phyloP scores from a whole-genome alignment of 805 yeast species.

The Henningerozyma blattae region DNA sequence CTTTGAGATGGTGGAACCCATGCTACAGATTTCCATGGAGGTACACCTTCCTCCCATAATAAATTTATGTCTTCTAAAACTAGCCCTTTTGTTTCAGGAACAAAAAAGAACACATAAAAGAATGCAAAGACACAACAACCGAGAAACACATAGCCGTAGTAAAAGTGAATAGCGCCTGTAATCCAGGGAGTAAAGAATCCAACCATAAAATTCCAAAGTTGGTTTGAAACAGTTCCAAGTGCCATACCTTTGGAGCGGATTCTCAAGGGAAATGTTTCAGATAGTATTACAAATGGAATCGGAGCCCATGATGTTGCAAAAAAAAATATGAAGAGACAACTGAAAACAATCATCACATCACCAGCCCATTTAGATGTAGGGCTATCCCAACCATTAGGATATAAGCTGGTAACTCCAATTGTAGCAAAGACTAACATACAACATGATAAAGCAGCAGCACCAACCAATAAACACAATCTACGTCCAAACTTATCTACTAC shows the following conservation, averaged over 20 bases:
- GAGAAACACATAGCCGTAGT: constrained; percentile 56
- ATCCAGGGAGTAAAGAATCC: constrained; percentile 68
- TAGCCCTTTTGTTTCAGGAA: constrained; percentile 71
- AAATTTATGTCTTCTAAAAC: constrained; percentile 61
- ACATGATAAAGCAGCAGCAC: neutral
- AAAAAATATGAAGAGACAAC: constrained; percentile 39
- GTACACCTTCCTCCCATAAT: constrained; percentile 10
- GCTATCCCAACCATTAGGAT: constrained; percentile 26
- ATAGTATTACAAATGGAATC: constrained; percentile 50
- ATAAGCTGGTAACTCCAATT: constrained; percentile 42
- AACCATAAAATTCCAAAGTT: constrained; percentile 60
- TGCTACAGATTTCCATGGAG: constrained; percentile 1
- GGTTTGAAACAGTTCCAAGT: constrained; percentile 53
- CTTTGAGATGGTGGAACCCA: constrained; percentile 22
- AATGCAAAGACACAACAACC: constrained; percentile 26
- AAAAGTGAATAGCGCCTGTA: constrained; percentile 52
- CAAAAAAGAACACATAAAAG: constrained; percentile 58
- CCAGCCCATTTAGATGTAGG: constrained; percentile 28
- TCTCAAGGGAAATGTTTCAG: constrained; percentile 66
- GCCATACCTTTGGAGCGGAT: constrained; percentile 49
- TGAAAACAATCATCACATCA: constrained; percentile 36
- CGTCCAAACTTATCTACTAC: constrained; percentile 55
- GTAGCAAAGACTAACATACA: constrained; percentile 30
- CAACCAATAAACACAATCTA: constrained; percentile 35
- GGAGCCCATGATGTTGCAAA: constrained; percentile 43